These are phyloP conservation scores for Ophiostoma perfectum DNA, from an alignment of 2,329 filamentous ascomycete species.

Conservation along the genomic window DNA sequence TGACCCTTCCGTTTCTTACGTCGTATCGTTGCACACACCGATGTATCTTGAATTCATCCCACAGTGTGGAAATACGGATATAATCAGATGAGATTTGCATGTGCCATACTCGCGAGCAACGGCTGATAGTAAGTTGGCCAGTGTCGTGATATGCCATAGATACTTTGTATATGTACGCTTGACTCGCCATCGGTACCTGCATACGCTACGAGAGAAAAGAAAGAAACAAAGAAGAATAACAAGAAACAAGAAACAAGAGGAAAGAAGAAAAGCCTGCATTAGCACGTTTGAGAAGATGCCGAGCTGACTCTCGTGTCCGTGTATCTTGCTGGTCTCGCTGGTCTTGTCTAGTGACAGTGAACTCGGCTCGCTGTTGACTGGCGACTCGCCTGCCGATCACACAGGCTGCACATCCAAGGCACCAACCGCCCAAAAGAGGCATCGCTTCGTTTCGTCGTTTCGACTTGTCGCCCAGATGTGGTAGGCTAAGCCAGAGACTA, in stretches of 20 bases:
- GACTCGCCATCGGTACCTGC: not conserved
- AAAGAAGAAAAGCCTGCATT: not conserved
- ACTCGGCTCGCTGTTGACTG: not conserved
- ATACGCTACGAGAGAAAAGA: not conserved
- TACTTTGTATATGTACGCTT: no score
- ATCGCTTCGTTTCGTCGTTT: not conserved
- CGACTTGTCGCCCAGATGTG: not conserved
- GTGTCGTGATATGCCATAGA: no score
- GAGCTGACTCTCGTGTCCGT: not conserved
- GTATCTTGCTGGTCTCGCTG: not conserved
- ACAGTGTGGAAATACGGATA: not conserved
- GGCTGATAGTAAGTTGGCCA: no score
- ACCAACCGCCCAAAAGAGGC: not conserved
- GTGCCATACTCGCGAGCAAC: not conserved
- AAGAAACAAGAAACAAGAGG: not conserved
- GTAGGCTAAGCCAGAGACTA: conserved; percentile 1
- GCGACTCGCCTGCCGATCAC: conserved; percentile 8
- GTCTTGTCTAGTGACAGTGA: not conserved
- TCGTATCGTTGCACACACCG: no score
- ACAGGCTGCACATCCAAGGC: not conserved
- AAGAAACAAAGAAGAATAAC: not conserved
- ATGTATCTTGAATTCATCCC: not conserved
- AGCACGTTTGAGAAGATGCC: not conserved
- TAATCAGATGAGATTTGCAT: not conserved
- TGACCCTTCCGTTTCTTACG: not conserved